phyloP scores from a whole-genome alignment of 2,329 filamentous ascomycete genomes.

The Botrytis pseudocinerea region DNA sequence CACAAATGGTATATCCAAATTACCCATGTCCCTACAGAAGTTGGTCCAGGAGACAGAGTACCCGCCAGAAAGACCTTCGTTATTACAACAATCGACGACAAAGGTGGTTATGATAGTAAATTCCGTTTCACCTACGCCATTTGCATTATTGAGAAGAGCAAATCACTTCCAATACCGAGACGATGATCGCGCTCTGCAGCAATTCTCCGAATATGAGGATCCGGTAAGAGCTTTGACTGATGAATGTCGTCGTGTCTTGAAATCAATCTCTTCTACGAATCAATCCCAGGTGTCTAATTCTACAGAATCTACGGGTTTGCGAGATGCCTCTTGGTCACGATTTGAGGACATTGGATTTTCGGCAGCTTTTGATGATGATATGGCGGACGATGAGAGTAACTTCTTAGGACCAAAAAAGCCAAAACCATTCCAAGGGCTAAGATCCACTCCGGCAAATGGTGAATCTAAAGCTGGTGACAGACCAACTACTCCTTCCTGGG shows the following conservation, averaged over 20 bases:
- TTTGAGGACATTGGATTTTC: constrained; percentile 95
- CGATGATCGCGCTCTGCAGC: constrained; percentile 78
- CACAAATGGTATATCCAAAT: constrained; percentile 75
- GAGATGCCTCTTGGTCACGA: constrained; percentile 91
- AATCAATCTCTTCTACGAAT: constrained; percentile 84
- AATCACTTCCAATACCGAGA: constrained; percentile 96
- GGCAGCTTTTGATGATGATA: constrained; percentile 69
- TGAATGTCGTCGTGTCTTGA: constrained; percentile 88
- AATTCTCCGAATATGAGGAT: constrained; percentile 87
- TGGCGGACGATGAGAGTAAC: constrained; percentile 52
- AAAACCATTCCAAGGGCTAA: constrained; percentile 54
- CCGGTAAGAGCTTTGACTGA: constrained; percentile 86
- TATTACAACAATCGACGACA: constrained; percentile 78
- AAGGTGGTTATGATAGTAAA: constrained; percentile 98
- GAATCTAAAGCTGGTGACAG: constrained; percentile 64
- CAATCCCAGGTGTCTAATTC: constrained; percentile 74
- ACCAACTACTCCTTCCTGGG: constrained; percentile 96
- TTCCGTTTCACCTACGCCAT: constrained; percentile 89
- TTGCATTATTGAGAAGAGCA: constrained; percentile 82
- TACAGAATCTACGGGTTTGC: constrained; percentile 70
- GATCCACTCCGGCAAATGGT: constrained; percentile 66
- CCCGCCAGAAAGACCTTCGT: constrained; percentile 73
- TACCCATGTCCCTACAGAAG: constrained; percentile 89
- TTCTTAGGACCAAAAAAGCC: constrained; percentile 34
- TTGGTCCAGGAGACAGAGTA: constrained; percentile 92